Base-by-base conservation (phyloP, 345 rosid genomes). In the Salix dunnii region DNA sequence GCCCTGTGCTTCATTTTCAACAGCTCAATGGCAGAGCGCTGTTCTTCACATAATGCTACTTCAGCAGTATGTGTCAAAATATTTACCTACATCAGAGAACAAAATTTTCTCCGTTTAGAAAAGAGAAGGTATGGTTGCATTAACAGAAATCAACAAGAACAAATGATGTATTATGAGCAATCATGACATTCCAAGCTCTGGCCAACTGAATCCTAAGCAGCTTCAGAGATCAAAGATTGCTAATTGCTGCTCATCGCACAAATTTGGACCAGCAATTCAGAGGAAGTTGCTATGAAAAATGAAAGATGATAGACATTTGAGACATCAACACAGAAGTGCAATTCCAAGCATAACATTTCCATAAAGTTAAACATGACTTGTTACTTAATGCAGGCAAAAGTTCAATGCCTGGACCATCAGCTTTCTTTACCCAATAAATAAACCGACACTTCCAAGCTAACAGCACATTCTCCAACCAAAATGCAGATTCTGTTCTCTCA, bases 1-100 rank as follows among this genome's bases (percentile, higher is more conserved):
- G 49, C 81, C 70, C 77, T 84, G 75, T 95, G 99, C 73, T 80
- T 84, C 69, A 61, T 79, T 79, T 90, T 93, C 76, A 91, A 66
- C 40, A 33, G 77, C 76, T 82, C 64, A 49, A 95, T 79, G 71
- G 90, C 92, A 3, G 81, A 70, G 8, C 30, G 65, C 58, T 90
- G 94, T 71, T 90, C 94, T 62, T 85, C 86, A 67, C 83, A 83
- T 74, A 89, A 60, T 18, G 64, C 65, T 8, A 88, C 92, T 51
- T 95, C 96, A 17, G 87, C 80, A 0, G 90, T 83, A 75, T 95
- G 99, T 7, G 83, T 93, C 86, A 95, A 76, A 69, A 95, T 91
- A 69, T 95, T 95, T 65, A 92, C 93, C 97, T 94, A 42, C 75
- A 82, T 27, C 67, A 49, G 68, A 65, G 18, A 70, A 42, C 12